Base-by-base conservation (phyloP, 257 asterid species). In the Perilla frutescens region DNA sequence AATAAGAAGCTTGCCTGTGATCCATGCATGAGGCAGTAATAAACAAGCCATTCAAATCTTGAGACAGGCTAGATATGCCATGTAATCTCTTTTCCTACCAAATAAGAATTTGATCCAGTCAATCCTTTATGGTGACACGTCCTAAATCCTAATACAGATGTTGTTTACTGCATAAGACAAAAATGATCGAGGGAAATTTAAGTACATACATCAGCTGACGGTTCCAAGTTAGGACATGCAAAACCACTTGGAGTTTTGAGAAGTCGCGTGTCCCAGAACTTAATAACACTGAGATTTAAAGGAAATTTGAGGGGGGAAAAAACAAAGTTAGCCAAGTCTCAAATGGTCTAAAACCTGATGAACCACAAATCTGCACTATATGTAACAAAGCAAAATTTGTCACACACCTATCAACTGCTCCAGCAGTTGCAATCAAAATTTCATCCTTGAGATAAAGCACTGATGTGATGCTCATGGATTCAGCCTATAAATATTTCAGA, bases 21-120 rank as follows among this genome's bases (percentile, higher is more conserved):
- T 95, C 98, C 96, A 89, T 95, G 89, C 98, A 89, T 7, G 99
- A 89, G 73, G 98, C 96, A 1, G 97, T 78, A 70, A 95, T 73
- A 81, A 75, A 92, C 8, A 88, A 89, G 81, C 98, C 98, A 71
- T 86, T 90, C 64, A 84, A 50, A 81, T 92, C 98, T 83, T 95
- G 98, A 70, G 97, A 92, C 84, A 90, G 81, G 77, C 98, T 83
- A 70, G 99, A 90, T 73, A 92, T 88, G 80, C 97, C 98, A 76
- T 87, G 97, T 20, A 81, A 77, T 71, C 84, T 62, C 72, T 81
- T 91, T 41, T 80, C 94, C 96, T 92, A 75, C 75, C 78, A 79
- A 63, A 76, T 56, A 77, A 82, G 26, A 40, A 76, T 61, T 72
- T 73, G 71, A 41, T 44, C 62, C 4, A 7, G 29, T 77, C 36